Conservation (phyloP, 202 grass and related monocot species). For the Musa balbisiana region DNA sequence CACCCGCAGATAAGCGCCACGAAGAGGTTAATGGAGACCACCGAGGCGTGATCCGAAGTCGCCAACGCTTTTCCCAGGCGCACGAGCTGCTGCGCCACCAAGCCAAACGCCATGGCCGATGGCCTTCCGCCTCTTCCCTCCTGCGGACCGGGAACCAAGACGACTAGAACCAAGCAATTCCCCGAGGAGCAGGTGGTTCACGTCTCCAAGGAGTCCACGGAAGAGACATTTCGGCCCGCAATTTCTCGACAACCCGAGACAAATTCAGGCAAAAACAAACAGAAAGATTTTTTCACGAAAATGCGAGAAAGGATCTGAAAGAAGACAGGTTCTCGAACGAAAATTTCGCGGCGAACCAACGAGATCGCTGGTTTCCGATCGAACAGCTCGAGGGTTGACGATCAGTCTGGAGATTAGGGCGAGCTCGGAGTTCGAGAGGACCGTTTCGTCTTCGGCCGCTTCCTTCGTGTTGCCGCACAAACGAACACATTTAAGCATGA, state of each 20-base stretch:
- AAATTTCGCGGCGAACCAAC: neutral
- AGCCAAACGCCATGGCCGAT: conserved; percentile 41
- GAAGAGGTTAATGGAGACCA: conserved; percentile 93
- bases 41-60: conserved; percentile 78
- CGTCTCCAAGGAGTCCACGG: neutral
- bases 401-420: neutral
- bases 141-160: neutral
- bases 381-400: neutral
- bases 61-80: conserved; percentile 35
- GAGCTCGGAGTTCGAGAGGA: too few relatives aligned
- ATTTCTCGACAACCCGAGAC: neutral
- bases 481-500: too few relatives aligned
- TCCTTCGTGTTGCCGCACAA: too few relatives aligned
- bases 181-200: neutral
- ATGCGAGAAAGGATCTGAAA: neutral
- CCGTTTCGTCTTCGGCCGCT: too few relatives aligned
- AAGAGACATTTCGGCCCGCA: neutral
- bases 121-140: neutral
- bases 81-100: conserved; percentile 25
- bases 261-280: neutral
- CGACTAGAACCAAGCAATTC: neutral
- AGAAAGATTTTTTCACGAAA: neutral
- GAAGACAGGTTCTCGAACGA: neutral
- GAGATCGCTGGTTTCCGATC: neutral
- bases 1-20: conserved; percentile 74